These are phyloP conservation scores for Lepidopterella palustris DNA, from an alignment of 495 filamentous ascomycete genomes.

Conservation along the genomic window DNA sequence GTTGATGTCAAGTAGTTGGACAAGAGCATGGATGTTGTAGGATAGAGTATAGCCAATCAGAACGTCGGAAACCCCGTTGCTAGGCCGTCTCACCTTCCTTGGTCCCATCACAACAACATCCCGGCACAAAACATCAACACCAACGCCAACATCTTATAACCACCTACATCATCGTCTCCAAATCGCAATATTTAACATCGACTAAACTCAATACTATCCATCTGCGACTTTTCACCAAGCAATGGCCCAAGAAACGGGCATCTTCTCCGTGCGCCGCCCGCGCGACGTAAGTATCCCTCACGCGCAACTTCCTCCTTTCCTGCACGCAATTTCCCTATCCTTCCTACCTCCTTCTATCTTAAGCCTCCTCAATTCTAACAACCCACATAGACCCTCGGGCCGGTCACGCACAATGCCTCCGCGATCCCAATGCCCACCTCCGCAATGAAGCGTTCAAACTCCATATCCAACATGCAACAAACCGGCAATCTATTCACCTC, in stretches of 20 bases:
- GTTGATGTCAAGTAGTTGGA: too few relatives aligned
- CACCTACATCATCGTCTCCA: neutral
- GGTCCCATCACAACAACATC: neutral
- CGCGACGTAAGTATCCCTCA: conserved; percentile 34
- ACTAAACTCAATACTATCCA: neutral
- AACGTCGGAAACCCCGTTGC: too few relatives aligned
- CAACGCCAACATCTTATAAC: neutral
- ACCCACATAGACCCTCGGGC: conserved; percentile 61
- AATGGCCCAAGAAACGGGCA: conserved; percentile 38
- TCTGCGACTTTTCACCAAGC: neutral
- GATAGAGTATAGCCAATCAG: too few relatives aligned
- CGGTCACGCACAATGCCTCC: conserved; percentile 63
- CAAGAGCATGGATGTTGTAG: too few relatives aligned
- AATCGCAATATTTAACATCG: neutral
- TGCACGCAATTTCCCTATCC: neutral
- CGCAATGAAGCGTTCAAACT: conserved; percentile 89
- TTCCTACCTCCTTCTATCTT: too few relatives aligned
- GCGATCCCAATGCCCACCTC: conserved; percentile 86
- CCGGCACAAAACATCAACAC: neutral
- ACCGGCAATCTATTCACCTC: conserved; percentile 52
- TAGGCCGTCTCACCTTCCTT: too few relatives aligned
- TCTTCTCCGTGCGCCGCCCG: conserved; percentile 40
- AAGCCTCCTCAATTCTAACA: too few relatives aligned
- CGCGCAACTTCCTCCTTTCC: conserved; percentile 2
- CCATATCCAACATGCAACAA: conserved; percentile 62